Evolutionary conservation across 1,139 yeast genomes (phyloP).

Genomic region (Debaryomyces singareniensis): DNA sequence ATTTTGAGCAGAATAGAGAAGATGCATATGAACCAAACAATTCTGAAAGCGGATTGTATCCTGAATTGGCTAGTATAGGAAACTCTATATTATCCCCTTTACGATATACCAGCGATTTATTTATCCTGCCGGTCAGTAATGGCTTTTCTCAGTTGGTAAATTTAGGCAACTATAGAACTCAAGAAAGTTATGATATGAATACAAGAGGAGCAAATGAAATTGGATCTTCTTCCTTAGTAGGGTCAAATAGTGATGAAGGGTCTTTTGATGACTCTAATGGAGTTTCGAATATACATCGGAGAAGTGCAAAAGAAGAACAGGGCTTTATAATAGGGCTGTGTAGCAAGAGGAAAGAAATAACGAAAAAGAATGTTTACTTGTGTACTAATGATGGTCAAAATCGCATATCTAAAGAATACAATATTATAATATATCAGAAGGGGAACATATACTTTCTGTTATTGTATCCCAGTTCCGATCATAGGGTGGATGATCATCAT

Average conservation of each 20-base stretch:
- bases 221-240: too few relatives aligned
- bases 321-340: background rate
- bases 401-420: slow-evolving; percentile 19
- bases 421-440: slow-evolving; percentile 24
- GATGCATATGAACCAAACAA: too few relatives aligned
- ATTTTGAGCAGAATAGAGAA: too few relatives aligned
- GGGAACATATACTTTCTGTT: slow-evolving; percentile 20
- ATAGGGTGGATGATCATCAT: slow-evolving; percentile 13
- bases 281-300: background rate
- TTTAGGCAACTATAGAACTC: too few relatives aligned
- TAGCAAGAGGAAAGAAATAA: slow-evolving; percentile 10
- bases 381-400: slow-evolving; percentile 7
- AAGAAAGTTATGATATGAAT: background rate
- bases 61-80: too few relatives aligned
- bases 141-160: background rate
- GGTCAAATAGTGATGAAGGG: too few relatives aligned
- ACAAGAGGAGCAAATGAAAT: too few relatives aligned
- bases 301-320: background rate
- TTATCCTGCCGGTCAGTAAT: slow-evolving; percentile 1
- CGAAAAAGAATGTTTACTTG: slow-evolving; percentile 25
- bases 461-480: slow-evolving; percentile 23
- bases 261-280: background rate
- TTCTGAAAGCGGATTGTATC: too few relatives aligned
- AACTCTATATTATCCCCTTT: background rate
- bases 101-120: background rate